These are phyloP conservation scores for Torulaspora delbrueckii DNA, from an alignment of 805 yeast genomes.

Conservation along the genomic window DNA sequence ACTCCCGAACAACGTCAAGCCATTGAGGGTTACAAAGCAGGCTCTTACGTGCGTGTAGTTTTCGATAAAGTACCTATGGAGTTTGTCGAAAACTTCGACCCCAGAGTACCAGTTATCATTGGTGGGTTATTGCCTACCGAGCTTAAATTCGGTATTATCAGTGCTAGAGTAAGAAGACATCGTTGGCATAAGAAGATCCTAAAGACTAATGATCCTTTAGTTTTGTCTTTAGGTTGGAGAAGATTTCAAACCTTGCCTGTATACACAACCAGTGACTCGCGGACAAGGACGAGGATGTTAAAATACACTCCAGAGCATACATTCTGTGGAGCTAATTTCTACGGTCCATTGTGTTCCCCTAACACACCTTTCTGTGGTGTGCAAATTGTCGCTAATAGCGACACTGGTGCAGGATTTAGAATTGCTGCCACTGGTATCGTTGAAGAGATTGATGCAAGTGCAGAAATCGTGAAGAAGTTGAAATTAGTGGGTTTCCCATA, in stretches of 20 bases:
- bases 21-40: conserved; percentile 90
- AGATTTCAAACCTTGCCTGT: conserved; percentile 95
- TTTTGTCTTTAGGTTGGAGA: conserved; percentile 95
- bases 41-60: conserved; percentile 86
- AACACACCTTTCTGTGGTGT: conserved; percentile 97
- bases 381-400: conserved; percentile 75
- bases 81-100: conserved; percentile 79
- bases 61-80: conserved; percentile 84
- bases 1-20: conserved; percentile 70
- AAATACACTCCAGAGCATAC: conserved; percentile 98
- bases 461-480: conserved; percentile 91
- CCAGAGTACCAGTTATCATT: conserved; percentile 75
- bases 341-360: conserved; percentile 96
- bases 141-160: conserved; percentile 85
- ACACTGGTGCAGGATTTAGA: conserved; percentile 85
- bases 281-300: conserved; percentile 96
- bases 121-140: conserved; percentile 93
- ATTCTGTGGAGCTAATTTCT: conserved; percentile 90
- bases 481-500: conserved; percentile 93
- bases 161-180: conserved; percentile 92
- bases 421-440: conserved; percentile 96
- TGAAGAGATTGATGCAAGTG: conserved; percentile 81
- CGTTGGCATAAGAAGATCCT: conserved; percentile 97
- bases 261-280: conserved; percentile 92
- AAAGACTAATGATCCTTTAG: conserved; percentile 92